phyloP scores from a whole-genome alignment of 2,329 filamentous ascomycete species.

The Lasiodiplodia hormozganensis region DNA sequence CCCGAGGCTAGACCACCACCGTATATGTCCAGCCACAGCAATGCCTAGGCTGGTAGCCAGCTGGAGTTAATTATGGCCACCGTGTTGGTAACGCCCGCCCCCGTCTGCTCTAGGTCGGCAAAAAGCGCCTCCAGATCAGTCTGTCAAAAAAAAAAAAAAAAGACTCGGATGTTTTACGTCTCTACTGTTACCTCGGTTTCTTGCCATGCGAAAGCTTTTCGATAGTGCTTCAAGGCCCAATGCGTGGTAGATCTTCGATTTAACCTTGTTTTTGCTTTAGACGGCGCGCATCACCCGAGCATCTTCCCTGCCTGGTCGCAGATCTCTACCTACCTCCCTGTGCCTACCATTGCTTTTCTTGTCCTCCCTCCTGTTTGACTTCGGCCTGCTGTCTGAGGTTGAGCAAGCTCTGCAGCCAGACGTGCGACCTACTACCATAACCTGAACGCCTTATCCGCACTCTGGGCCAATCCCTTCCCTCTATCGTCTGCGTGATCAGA shows the following conservation, averaged over 20 bases:
- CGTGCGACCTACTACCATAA: not conserved
- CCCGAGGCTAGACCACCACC: not conserved
- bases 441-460: not conserved
- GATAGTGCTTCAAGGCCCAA: not conserved
- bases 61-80: not conserved
- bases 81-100: no score
- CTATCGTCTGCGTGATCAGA: not conserved
- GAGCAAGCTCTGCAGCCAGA: not conserved
- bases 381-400: slow-evolving; percentile 10
- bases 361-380: slow-evolving; percentile 19
- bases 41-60: not conserved
- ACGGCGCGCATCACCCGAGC: slow-evolving; percentile 1
- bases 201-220: not conserved
- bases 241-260: slow-evolving; percentile 4
- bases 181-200: not conserved
- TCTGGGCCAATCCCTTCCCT: not conserved
- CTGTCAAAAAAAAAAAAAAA: not conserved
- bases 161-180: not conserved
- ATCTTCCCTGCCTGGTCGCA: slow-evolving; percentile 9
- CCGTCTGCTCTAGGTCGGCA: not conserved
- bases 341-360: slow-evolving; percentile 7
- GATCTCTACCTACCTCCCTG: not conserved
- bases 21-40: not conserved
- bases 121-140: not conserved
- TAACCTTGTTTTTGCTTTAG: slow-evolving; percentile 6